A percentile compares a stretch with the other conserved stretches of the same genome.
These are phyloP conservation scores for Hypoxylon lenormandii DNA, from an alignment of 495 filamentous ascomycete genomes.

Conservation along the genomic window DNA sequence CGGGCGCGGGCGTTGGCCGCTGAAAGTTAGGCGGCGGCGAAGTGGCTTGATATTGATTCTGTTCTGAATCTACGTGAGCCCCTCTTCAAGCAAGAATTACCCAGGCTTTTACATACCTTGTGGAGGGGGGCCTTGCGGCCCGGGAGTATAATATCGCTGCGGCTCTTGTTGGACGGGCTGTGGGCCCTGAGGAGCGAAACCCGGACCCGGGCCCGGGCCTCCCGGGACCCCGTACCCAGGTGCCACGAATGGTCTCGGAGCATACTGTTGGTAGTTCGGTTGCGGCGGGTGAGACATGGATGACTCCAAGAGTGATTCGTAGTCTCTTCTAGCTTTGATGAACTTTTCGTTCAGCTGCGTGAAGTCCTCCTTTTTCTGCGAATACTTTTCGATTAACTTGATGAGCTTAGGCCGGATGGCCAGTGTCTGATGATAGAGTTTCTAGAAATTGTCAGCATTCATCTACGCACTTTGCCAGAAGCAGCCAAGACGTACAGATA, in stretches of 20 bases:
- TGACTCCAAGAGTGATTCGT: constrained; percentile 92
- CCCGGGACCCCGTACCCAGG: constrained; percentile 70
- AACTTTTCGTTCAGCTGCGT: constrained; percentile 99
- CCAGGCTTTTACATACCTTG: constrained; percentile 47
- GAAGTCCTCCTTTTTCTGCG: constrained; percentile 99
- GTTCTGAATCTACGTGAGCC: constrained; percentile 50
- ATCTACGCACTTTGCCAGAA: background rate
- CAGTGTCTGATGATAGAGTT: constrained; percentile 90
- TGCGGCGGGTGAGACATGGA: constrained; percentile 92
- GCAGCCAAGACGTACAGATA: constrained; percentile 67
- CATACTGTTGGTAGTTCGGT: constrained; percentile 73
- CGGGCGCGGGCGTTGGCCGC: constrained; percentile 55
- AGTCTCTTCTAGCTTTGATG: constrained; percentile 96
- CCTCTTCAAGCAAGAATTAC: constrained; percentile 40
- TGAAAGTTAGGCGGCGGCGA: constrained; percentile 64
- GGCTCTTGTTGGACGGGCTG: constrained; percentile 69
- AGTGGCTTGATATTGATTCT: constrained; percentile 58
- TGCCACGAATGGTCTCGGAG: constrained; percentile 69
- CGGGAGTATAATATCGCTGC: constrained; percentile 77
- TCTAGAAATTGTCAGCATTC: constrained; percentile 58
- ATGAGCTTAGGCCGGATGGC: constrained; percentile 97
- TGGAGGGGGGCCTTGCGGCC: constrained; percentile 52
- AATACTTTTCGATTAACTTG: constrained; percentile 98
- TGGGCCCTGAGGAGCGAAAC: constrained; percentile 62
- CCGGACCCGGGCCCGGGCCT: constrained; percentile 53